Percentiles rank a stretch among this genome's conserved stretches.
Evolutionary conservation across 768 basidiomycete species (phyloP).

Genomic region (Termitomyces sp.): DNA sequence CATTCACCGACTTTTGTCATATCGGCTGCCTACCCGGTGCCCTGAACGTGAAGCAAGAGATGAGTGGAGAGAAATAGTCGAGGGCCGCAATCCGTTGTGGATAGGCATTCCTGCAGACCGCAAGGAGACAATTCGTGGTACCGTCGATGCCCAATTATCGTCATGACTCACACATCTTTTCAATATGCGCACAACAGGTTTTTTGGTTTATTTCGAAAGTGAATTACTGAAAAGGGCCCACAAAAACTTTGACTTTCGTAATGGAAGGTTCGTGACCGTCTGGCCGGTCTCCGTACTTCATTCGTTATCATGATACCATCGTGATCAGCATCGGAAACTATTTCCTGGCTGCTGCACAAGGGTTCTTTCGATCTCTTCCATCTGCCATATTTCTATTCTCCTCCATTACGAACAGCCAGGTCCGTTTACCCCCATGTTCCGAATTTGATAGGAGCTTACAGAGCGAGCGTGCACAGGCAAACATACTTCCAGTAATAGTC

Average conservation of each 20-base stretch:
- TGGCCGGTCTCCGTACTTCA: no score
- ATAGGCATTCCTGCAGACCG: constrained; percentile 80
- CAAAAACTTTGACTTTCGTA: constrained; percentile 91
- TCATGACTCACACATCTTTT: neutral
- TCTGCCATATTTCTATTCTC: constrained; percentile 93
- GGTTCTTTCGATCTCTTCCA: constrained; percentile 88
- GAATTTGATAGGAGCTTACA: constrained; percentile 9
- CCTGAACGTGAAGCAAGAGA: constrained; percentile 74
- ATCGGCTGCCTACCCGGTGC: constrained; percentile 68
- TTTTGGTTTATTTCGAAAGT: constrained; percentile 88
- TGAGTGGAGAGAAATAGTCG: constrained; percentile 91
- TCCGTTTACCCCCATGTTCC: constrained; percentile 8
- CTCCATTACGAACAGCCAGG: constrained; percentile 80
- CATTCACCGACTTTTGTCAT: constrained; percentile 71
- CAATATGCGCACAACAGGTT: constrained; percentile 46
- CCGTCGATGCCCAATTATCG: neutral
- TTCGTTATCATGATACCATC: neutral
- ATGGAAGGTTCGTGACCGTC: constrained; percentile 58
- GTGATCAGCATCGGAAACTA: constrained; percentile 76
- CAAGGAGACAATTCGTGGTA: constrained; percentile 89
- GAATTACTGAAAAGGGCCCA: constrained; percentile 85
- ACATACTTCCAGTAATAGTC: constrained; percentile 86
- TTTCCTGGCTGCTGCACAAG: constrained; percentile 83
- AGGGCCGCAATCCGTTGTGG: constrained; percentile 82
- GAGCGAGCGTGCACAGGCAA: constrained; percentile 38